Percentiles rank a stretch among this genome's conserved stretches.
Evolutionary conservation across 78 protist species (phyloP).

Genomic region (Dictyostelium capitatum): DNA sequence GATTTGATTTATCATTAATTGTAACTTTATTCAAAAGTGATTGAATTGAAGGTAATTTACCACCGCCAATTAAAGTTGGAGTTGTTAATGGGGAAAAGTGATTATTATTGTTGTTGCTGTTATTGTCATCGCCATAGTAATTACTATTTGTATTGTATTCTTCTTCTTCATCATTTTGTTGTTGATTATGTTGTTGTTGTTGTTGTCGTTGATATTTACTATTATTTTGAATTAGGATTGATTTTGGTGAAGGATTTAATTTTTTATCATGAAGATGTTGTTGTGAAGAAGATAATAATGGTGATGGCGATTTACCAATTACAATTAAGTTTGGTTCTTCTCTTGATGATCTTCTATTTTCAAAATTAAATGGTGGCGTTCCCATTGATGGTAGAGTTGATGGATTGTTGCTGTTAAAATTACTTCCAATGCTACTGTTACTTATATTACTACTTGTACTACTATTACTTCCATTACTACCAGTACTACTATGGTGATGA

Average conservation of each 20-base stretch:
- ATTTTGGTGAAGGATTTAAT: background rate
- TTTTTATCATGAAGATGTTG: conserved; percentile 50
- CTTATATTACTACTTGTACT: too few relatives aligned
- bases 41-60: conserved; percentile 58
- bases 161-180: conserved; percentile 3
- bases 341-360: background rate
- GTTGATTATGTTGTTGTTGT: background rate
- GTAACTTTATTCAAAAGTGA: conserved; percentile 45
- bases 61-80: background rate
- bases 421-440: too few relatives aligned
- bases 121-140: conserved; percentile 26
- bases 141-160: conserved; percentile 34
- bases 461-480: too few relatives aligned
- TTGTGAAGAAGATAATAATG: background rate
- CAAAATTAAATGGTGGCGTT: background rate
- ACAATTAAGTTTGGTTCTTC: background rate
- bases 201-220: background rate
- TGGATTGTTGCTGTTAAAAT: background rate
- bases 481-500: too few relatives aligned
- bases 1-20: background rate
- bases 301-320: background rate
- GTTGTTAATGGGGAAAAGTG: background rate
- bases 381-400: background rate
- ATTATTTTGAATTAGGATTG: conserved; percentile 19
- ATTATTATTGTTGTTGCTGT: background rate